Conservation (phyloP, 441 rosid genomes). For the Brassica balearica region DNA sequence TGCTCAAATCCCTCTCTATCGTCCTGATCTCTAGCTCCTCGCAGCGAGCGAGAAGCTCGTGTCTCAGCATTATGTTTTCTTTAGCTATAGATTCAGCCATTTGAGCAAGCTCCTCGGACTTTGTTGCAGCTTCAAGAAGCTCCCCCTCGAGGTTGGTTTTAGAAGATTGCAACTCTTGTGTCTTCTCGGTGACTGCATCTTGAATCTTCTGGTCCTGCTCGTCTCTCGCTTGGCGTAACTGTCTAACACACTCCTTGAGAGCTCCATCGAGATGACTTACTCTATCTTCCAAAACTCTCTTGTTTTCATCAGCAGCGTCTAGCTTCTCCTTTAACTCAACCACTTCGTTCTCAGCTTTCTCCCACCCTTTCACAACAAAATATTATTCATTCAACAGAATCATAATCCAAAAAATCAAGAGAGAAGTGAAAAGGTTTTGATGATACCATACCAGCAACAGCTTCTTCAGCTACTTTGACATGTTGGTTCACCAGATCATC, state of each 20-base stretch:
- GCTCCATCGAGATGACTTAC: conserved; percentile 90
- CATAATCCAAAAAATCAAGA: background rate
- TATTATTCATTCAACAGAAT: no score
- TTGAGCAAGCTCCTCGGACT: conserved; percentile 46
- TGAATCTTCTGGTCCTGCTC: conserved; percentile 72
- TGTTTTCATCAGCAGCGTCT: conserved; percentile 40
- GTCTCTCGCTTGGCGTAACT: conserved; percentile 80
- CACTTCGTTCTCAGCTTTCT: conserved; percentile 87
- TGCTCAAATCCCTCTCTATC: conserved; percentile 88
- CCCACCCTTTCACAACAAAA: conserved; percentile 71
- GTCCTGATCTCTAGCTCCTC: conserved; percentile 76
- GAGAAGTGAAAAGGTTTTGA: background rate
- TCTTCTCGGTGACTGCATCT: conserved; percentile 59
- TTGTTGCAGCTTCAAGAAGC: conserved; percentile 51
- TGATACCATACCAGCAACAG: conserved; percentile 77
- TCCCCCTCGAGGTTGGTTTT: conserved; percentile 61
- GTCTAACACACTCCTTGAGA: conserved; percentile 92
- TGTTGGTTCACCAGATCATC: conserved; percentile 95
- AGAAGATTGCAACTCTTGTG: conserved; percentile 62
- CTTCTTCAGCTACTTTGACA: conserved; percentile 95
- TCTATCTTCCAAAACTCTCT: conserved; percentile 55
- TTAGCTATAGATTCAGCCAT: conserved; percentile 67
- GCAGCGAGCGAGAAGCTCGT: conserved; percentile 56
- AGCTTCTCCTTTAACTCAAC: conserved; percentile 72
- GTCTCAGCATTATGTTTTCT: conserved; percentile 65